Evolutionary conservation across 1,139 yeast species (phyloP).

Genomic region (Taphrina betulina): DNA sequence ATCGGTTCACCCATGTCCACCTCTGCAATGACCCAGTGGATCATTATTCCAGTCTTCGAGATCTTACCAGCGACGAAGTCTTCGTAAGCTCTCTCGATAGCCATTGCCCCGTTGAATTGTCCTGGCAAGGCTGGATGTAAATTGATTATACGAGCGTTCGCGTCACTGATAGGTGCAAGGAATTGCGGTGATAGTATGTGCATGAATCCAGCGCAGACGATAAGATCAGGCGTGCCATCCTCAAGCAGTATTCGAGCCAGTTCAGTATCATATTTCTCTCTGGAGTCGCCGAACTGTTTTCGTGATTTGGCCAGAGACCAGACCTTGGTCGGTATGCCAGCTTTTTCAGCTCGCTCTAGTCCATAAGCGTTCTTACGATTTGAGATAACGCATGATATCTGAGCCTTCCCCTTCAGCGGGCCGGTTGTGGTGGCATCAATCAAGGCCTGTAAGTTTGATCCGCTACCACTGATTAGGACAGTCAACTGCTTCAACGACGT

Average conservation of each 20-base stretch:
- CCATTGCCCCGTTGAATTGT: slow-evolving; percentile 94
- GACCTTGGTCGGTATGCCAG: slow-evolving; percentile 63
- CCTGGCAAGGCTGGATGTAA: slow-evolving; percentile 97
- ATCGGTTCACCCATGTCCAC: slow-evolving; percentile 93
- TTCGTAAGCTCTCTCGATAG: slow-evolving; percentile 92
- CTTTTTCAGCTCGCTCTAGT: slow-evolving; percentile 67
- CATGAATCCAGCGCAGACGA: slow-evolving; percentile 99
- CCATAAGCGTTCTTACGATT: slow-evolving; percentile 84
- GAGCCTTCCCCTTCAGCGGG: slow-evolving; percentile 50
- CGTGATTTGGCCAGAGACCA: slow-evolving; percentile 76
- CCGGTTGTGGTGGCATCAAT: slow-evolving; percentile 64
- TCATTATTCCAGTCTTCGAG: slow-evolving; percentile 89
- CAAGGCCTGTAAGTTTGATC: slow-evolving; percentile 88
- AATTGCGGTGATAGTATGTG: slow-evolving; percentile 78
- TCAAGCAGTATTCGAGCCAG: slow-evolving; percentile 64
- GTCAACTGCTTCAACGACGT: slow-evolving; percentile 5
- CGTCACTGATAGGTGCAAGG: slow-evolving; percentile 61
- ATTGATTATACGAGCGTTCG: slow-evolving; percentile 75
- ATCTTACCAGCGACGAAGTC: slow-evolving; percentile 84
- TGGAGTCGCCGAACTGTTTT: slow-evolving; percentile 59
- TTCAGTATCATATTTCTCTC: slow-evolving; percentile 73
- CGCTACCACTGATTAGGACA: slow-evolving; percentile 90
- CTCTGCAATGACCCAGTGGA: slow-evolving; percentile 88
- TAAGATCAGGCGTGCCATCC: slow-evolving; percentile 62
- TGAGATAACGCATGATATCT: slow-evolving; percentile 73